These are phyloP conservation scores for Phytophthora pisi DNA, from an alignment of 352 stramenopile genomes.

Conservation along the genomic window DNA sequence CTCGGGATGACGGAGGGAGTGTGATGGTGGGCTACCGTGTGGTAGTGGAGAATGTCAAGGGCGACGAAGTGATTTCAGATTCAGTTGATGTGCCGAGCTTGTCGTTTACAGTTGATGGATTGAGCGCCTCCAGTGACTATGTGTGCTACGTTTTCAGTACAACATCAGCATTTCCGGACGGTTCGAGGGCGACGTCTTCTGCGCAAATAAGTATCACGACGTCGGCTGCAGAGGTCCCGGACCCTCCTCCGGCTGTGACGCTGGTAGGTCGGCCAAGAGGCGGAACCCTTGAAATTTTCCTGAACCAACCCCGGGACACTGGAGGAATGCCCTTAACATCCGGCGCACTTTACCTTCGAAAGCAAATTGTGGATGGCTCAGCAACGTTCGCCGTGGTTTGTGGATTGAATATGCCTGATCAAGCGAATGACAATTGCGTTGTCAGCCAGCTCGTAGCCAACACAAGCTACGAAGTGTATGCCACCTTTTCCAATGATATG, in stretches of 20 bases:
- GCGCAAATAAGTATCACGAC: slow-evolving; percentile 32
- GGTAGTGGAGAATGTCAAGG: slow-evolving; percentile 12
- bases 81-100: neutral
- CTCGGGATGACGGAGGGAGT: slow-evolving; percentile 48
- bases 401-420: slow-evolving; percentile 1
- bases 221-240: slow-evolving; percentile 23
- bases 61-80: neutral
- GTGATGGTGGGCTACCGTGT: slow-evolving; percentile 28
- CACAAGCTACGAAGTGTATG: slow-evolving; percentile 58
- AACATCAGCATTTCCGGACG: slow-evolving; percentile 31
- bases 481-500: slow-evolving; percentile 42
- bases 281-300: slow-evolving; percentile 46
- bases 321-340: slow-evolving; percentile 41
- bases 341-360: slow-evolving; percentile 47
- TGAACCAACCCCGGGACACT: slow-evolving; percentile 34
- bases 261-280: slow-evolving; percentile 26
- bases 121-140: slow-evolving; percentile 50
- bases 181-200: slow-evolving; percentile 12
- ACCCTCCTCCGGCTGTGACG: slow-evolving; percentile 16
- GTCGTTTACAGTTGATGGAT: slow-evolving; percentile 19
- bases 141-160: slow-evolving; percentile 31
- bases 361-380: neutral
- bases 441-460: slow-evolving; percentile 41
- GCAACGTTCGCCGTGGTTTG: slow-evolving; percentile 30
- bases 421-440: slow-evolving; percentile 29